Evolutionary conservation across 208 protist genomes (phyloP).

Genomic region (Angomonas ambiguus): DNA sequence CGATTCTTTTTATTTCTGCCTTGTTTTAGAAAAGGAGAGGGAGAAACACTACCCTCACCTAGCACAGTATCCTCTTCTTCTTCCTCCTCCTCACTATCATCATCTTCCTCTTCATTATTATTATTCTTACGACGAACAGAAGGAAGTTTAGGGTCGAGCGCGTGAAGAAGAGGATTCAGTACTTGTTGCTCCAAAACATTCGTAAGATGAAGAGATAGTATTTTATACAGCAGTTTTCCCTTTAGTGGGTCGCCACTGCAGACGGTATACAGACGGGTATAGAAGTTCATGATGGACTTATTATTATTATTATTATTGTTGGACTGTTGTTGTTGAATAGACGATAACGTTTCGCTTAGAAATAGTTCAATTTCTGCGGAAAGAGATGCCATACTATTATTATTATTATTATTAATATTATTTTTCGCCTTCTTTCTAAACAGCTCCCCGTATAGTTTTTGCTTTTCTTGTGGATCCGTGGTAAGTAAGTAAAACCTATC

Average conservation of each 20-base stretch:
- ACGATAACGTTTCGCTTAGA: neutral
- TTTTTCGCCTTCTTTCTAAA: neutral
- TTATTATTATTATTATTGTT: conserved; percentile 4
- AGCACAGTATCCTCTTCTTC: too few relatives aligned
- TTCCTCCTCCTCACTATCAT: neutral
- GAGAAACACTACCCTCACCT: too few relatives aligned
- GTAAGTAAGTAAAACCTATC: neutral
- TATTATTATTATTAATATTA: neutral
- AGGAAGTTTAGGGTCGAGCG: neutral
- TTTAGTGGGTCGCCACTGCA: conserved; percentile 1
- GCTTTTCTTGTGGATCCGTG: neutral
- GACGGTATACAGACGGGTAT: neutral
- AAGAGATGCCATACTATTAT: neutral
- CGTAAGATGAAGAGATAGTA: neutral
- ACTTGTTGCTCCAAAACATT: neutral
- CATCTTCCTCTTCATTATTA: neutral
- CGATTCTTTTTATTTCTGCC: too few relatives aligned
- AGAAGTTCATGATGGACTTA: conserved; percentile 1
- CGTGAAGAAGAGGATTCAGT: neutral
- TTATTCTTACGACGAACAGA: neutral
- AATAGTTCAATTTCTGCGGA: neutral
- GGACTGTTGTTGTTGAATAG: neutral
- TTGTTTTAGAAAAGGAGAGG: too few relatives aligned
- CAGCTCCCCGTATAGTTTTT: too few relatives aligned
- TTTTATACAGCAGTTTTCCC: neutral